phyloP scores from a whole-genome alignment of 108 stramenopile genomes.

The Stephanodiscus triporus region DNA sequence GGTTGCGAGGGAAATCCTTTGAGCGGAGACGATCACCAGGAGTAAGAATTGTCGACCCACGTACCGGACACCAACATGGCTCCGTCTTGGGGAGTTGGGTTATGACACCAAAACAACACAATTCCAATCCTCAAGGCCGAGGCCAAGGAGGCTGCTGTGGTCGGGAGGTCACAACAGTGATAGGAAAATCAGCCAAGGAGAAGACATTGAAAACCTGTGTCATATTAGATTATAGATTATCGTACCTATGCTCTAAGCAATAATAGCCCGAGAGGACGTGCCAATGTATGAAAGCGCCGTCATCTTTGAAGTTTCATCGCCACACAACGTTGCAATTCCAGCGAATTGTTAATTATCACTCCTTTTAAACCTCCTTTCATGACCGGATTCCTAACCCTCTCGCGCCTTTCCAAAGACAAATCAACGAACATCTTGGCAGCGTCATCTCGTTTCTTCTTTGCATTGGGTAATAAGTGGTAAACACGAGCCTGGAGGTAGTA shows the following conservation, averaged over 20 bases:
- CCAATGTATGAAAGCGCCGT: background rate
- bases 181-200: too few species aligned
- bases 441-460: slow-evolving; percentile 30
- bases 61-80: too few species aligned
- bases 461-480: slow-evolving; percentile 32
- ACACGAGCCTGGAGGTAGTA: slow-evolving; percentile 71
- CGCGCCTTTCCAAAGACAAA: slow-evolving; percentile 2
- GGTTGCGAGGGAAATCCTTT: background rate
- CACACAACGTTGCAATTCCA: slow-evolving; percentile 1
- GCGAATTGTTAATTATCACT: background rate
- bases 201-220: too few species aligned
- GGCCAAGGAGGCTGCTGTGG: too few species aligned
- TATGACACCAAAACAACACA: too few species aligned
- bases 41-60: too few species aligned
- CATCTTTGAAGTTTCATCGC: background rate
- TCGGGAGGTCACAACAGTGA: too few species aligned
- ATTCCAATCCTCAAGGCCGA: too few species aligned
- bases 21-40: background rate
- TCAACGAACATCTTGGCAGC: slow-evolving; percentile 31
- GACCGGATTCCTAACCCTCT: background rate
- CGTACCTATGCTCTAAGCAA: too few species aligned
- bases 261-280: too few species aligned
- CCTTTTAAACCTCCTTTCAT: slow-evolving; percentile 7
- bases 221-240: too few species aligned
- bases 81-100: too few species aligned